Percentiles rank a stretch among this genome's conserved stretches.
Conservation (phyloP, 129 eudicot species). For the Daucus carota region DH1_v3.0 NC_030382.2:58401501-58402000, state of each 20-base stretch:
- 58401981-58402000: not conserved
- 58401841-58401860: not conserved
- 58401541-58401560: no score
- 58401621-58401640: no score
- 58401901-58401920: not conserved
- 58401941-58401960: not conserved
- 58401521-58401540: no score
- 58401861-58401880: not conserved
- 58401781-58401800: not conserved
- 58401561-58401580: no score
- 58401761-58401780: not conserved
- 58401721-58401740: not conserved
- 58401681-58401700: not conserved
- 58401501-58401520: no score
- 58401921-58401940: not conserved
- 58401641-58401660: no score
- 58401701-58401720: not conserved
- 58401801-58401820: no score
- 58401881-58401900: not conserved
- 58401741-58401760: not conserved
- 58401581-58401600: no score
- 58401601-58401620: no score
- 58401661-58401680: no score
- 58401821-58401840: not conserved
- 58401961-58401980: not conserved